A percentile compares a stretch with the other conserved stretches of the same genome.
Conservation (phyloP, 768 basidiomycete species). For the Rhizopogon vesiculosus region DNA sequence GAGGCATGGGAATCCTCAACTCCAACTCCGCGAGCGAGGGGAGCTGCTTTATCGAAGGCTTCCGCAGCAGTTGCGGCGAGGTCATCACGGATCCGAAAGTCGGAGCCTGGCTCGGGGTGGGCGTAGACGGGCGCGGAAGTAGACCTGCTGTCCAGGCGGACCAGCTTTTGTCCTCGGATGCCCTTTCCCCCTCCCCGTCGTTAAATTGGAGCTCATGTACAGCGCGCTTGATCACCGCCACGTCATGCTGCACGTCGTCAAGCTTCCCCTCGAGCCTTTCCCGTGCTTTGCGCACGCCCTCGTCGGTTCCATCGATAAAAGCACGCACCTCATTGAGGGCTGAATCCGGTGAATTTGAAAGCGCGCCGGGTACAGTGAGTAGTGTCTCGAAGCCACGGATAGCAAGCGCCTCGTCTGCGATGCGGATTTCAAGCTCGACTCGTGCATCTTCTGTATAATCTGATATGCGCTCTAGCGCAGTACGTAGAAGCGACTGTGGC, state of each 20-base stretch:
- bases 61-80: conserved; percentile 51
- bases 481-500: conserved; percentile 32
- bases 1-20: conserved; percentile 59
- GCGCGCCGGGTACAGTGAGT: conserved; percentile 53
- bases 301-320: conserved; percentile 54
- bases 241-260: conserved; percentile 72
- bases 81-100: conserved; percentile 75
- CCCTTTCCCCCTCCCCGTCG: background rate
- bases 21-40: conserved; percentile 36
- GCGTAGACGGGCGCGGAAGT: conserved; percentile 38
- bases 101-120: conserved; percentile 27
- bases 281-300: conserved; percentile 39
- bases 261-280: conserved; percentile 54
- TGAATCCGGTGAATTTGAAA: background rate
- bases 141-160: conserved; percentile 59
- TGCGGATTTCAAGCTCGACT: conserved; percentile 77
- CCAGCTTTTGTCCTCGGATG: conserved; percentile 17
- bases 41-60: conserved; percentile 33
- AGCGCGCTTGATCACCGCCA: conserved; percentile 60
- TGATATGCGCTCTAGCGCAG: conserved; percentile 56
- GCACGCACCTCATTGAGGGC: conserved; percentile 38
- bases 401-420: conserved; percentile 67
- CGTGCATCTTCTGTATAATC: conserved; percentile 77
- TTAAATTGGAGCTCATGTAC: conserved; percentile 38
- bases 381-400: conserved; percentile 64